Base-by-base conservation (phyloP, 257 asterid genomes). In the Ilex asprella region DNA sequence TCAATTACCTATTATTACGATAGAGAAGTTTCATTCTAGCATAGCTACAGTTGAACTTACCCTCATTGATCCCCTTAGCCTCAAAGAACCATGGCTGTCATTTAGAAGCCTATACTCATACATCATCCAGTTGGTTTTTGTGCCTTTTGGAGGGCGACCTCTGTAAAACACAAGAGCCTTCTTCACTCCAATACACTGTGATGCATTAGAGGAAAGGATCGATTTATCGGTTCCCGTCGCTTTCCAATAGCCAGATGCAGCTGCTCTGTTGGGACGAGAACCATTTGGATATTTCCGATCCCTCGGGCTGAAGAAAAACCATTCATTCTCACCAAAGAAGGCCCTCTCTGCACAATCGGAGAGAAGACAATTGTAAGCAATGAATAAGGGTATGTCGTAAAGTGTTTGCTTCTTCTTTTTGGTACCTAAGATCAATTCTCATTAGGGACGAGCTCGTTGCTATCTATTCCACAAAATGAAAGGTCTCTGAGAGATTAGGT, bases 271-370 rank as follows among this genome's bases (percentile, higher is more conserved):
- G 0, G 82, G 78, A 27, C 82, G 73, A 14, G 59, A 59, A n/a
- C 82, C 79, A 11, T 70, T 77, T 2, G 76, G 82, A 31, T 77
- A 77, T 49, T 77, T 77, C 67, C 82, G 55, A 11, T 76, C 78
- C 5, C 74, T 49, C 1, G 74, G 79, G 49, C 72, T 77, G 39
- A 62, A 77, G 67, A 73, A 70, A 62, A 66, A 77, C 82, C 82
- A 77, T 59, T 77, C 82, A 14, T 52, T 66, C 5, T 77, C 79
- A 0, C 74, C 73, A 27, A 75, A 70, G 13, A 51, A 41, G 9
- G 73, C 70, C 49, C 59, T 67, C 4, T 43, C 80, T 67, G 61
- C 55, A 30, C 12, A 27, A 43, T n/a, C 16, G 2, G 13, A n/a
- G 29, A 16, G n/a, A 32, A 31, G 10, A 14, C 6, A 43, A 7